Evolutionary conservation across 495 filamentous ascomycete species (phyloP), one percentile per base, ranked within the genome.

Genomic region (Lophiostoma macrostomum): DNA sequence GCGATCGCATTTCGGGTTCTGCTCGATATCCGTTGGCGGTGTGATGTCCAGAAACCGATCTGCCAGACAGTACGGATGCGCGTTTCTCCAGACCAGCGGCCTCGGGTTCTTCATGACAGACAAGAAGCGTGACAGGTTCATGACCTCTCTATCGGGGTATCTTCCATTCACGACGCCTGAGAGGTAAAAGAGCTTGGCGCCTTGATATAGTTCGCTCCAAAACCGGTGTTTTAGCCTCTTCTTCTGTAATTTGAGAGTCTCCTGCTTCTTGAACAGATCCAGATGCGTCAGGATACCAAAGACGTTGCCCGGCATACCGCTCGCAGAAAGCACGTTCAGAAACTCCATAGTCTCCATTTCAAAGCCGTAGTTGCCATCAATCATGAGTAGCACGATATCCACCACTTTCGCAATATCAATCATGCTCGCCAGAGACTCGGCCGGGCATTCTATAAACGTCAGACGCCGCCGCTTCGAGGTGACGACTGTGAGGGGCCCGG

Each of bases 271-370:
- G 74, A 97, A 98, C 2, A 96, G 76, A 69, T 98, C 93, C 31
- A 98, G 76, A 78, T 97, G 94, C 12, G 93, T 96, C 23, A 97
- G 77, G 41, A 98, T 90, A 23, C 94, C 94, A 65, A 97, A 97
- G 18, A 98, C 89, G 62, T 98, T 98, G 53, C 91, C 91, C 7
- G 93, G 93, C 89, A 98, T 95, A 67, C 93, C 93, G 44, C 86
- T 91, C 8, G 88, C 78, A 5, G 87, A 82, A 45, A 97, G 73
- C 35, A 94, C 83, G 61, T 96, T 96, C 64, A 98, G 70, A 60
- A 98, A 98, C 69, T 98, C 93, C 94, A 98, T 97, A 1, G 93
- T 98, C 74, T 98, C 93, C 93, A 98, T 98, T 73, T 98, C 93
- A 63, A 97, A 98, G 2, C 93, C 93, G 66, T 84, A 98, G 71